Evolutionary conservation across 345 rosid genomes (phyloP), one percentile per base, ranked within the genome.

Genomic region (Syzygium aromaticum): DNA sequence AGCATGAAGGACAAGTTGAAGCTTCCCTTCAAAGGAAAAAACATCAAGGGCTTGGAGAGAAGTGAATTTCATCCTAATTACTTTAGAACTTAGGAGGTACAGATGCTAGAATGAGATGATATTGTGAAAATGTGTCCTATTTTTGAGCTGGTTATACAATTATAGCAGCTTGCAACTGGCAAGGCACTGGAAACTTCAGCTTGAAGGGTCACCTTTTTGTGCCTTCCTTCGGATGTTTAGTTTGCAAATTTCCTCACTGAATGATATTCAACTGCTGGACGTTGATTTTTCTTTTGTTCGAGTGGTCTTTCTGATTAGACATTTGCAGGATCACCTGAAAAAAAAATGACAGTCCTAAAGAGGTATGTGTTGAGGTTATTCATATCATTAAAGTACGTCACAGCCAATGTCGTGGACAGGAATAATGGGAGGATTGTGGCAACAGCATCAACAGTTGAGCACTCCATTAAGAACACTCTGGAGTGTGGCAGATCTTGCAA

Each of bases 401-500:
- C 96, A 19, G 97, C 95, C 38, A 95, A 97, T 46, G 96, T 96
- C 5, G 92, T 97, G 25, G 99, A 95, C 91, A 90, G 98, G 89
- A 97, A 95, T 91, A 93, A 91, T n/a, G 96, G 97, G 51, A 90
- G 96, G 88, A 88, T 95, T 33, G 93, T 96, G 12, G 95, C 93
- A 17, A 92, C 95, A 67, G 95, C 98, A 28, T 95, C 97, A 40
- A 93, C 98, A 0, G 97, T 95, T 46, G 97, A 95, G 57, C 98
- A 97, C 87, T 90, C 98, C 6, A 92, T 97, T 86, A 95, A 94
- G 88, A 94, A 91, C 89, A 91, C 96, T 1, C 91, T 94, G 21
- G 98, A 95, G 90, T 96, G 98, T 84, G 94, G 95, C 10, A 94
- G 98, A 73, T 90, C 96, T 52, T 93, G 95, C 91, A 96, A 96